A percentile compares a stretch with the other conserved stretches of the same genome.
Evolutionary conservation across 1,284 basidiomycete genomes (phyloP).

Genomic region (Leccinum griseonigrum): DNA sequence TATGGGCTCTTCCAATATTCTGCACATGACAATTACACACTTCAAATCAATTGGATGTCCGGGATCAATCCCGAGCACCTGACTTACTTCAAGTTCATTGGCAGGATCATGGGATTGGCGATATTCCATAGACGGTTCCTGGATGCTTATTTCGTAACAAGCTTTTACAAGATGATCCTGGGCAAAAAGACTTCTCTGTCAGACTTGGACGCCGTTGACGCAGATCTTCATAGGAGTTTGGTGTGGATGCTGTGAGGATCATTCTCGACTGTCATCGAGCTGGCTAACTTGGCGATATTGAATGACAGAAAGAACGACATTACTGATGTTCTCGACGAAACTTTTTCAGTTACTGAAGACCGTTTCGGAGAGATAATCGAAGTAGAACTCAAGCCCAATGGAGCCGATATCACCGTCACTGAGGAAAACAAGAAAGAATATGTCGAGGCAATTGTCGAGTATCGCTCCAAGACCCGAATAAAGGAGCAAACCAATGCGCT

Average conservation of each 20-base stretch:
- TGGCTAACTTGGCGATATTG: conserved; percentile 5
- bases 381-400: conserved; percentile 88
- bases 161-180: conserved; percentile 99
- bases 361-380: conserved; percentile 97
- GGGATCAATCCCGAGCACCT: conserved; percentile 98
- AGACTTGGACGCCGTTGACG: conserved; percentile 91
- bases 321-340: conserved; percentile 91
- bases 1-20: conserved; percentile 99
- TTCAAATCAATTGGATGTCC: conserved; percentile 97
- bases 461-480: conserved; percentile 91
- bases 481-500: conserved; percentile 96
- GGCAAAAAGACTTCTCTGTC: conserved; percentile 81
- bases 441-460: conserved; percentile 91
- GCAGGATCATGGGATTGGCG: conserved; percentile 88
- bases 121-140: conserved; percentile 99
- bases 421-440: conserved; percentile 99
- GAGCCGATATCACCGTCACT: conserved; percentile 84
- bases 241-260: conserved; percentile 92
- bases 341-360: conserved; percentile 94
- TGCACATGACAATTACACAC: conserved; percentile 98
- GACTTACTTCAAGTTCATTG: conserved; percentile 99
- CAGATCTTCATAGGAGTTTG: conserved; percentile 87
- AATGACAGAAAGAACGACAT: conserved; percentile 85
- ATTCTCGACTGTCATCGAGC: not conserved
- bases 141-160: conserved; percentile 98